phyloP scores from a whole-genome alignment of 768 basidiomycete genomes.

The Boletellus ananiceps region DNA sequence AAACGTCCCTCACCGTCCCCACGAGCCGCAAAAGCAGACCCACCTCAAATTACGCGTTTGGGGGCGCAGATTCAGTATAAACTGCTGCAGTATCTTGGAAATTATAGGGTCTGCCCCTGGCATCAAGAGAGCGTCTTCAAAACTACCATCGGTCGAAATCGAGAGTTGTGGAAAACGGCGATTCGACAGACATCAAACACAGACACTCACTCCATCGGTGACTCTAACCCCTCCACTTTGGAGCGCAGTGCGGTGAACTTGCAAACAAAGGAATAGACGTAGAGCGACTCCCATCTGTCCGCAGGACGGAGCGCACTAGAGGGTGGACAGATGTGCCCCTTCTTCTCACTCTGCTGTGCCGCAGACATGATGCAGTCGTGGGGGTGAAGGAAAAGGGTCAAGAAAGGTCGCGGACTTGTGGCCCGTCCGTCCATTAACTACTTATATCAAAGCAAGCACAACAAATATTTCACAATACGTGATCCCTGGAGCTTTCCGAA shows the following conservation, averaged over 20 bases:
- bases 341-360: slow-evolving; percentile 38
- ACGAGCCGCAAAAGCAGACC: slow-evolving; percentile 31
- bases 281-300: slow-evolving; percentile 84
- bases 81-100: slow-evolving; percentile 66
- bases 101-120: slow-evolving; percentile 69
- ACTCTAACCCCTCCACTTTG: slow-evolving; percentile 75
- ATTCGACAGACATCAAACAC: slow-evolving; percentile 15
- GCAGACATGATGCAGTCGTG: slow-evolving; percentile 36
- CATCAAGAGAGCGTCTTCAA: slow-evolving; percentile 74
- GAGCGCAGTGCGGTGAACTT: slow-evolving; percentile 72
- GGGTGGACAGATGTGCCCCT: slow-evolving; percentile 49
- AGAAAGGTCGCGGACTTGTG: slow-evolving; percentile 33
- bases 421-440: slow-evolving; percentile 32
- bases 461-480: slow-evolving; percentile 36
- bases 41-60: slow-evolving; percentile 89
- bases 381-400: slow-evolving; percentile 35
- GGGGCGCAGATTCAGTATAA: slow-evolving; percentile 78
- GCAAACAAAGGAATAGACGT: slow-evolving; percentile 81
- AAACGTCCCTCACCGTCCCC: slow-evolving; percentile 25
- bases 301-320: slow-evolving; percentile 68
- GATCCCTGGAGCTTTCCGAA: slow-evolving; percentile 23
- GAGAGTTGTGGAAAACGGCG: slow-evolving; percentile 28
- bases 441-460: slow-evolving; percentile 32
- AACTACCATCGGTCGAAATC: slow-evolving; percentile 42
- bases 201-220: slow-evolving; percentile 74